Evolutionary conservation across 768 basidiomycete species (phyloP).

Genomic region (Terana coerulea): DNA sequence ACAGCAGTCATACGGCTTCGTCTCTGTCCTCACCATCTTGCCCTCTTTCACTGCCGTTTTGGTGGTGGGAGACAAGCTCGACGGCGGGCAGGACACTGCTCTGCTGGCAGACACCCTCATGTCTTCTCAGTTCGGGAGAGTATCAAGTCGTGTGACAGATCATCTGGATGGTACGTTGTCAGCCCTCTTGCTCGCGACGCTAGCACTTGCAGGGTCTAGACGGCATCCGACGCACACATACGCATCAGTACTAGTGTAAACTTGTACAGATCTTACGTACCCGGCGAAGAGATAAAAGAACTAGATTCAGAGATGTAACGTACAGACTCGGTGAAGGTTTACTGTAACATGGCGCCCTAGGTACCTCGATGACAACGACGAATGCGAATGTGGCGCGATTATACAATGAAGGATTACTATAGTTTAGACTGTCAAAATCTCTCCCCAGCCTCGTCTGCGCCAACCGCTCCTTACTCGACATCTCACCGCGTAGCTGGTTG

Average conservation of each 20-base stretch:
- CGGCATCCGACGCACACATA: constrained; percentile 3
- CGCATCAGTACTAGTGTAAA: background rate
- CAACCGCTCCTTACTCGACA: background rate
- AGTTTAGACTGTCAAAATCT: background rate
- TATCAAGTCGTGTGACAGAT: constrained; percentile 2
- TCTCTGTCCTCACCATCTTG: background rate
- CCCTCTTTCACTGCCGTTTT: background rate
- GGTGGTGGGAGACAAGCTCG: background rate
- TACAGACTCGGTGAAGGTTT: background rate
- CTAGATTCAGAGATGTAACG: background rate
- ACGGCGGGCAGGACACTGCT: background rate
- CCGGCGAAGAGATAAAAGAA: background rate
- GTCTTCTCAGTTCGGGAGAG: background rate
- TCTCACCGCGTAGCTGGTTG: constrained; percentile 5
- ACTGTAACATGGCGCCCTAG: background rate
- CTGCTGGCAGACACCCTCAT: background rate
- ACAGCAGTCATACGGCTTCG: background rate
- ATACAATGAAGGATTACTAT: background rate
- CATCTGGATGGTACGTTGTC: background rate
- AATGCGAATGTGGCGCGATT: background rate
- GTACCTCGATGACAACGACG: background rate
- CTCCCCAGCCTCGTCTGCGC: background rate
- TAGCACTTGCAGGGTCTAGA: constrained; percentile 5
- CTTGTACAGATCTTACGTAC: background rate
- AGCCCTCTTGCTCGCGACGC: background rate